phyloP scores from a whole-genome alignment of 164 flowering plant species.

The Umbellularia californica region DNA sequence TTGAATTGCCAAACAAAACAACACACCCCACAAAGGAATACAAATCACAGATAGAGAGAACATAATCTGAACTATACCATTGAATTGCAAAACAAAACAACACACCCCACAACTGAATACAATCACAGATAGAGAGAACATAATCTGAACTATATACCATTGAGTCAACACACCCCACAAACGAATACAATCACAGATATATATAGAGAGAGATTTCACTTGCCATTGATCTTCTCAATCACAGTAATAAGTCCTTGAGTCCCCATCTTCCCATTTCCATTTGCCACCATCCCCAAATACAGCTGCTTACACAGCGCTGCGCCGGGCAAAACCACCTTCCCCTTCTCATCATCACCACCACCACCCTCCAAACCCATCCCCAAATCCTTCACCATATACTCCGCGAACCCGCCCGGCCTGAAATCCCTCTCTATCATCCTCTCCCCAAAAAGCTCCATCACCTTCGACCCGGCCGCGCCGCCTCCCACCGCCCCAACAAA shows the following conservation, averaged over 20 bases:
- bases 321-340: slow-evolving; percentile 45
- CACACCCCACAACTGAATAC: no score
- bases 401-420: slow-evolving; percentile 61
- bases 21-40: no score
- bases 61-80: no score
- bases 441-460: slow-evolving; percentile 66
- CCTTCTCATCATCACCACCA: slow-evolving; percentile 24
- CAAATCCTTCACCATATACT: slow-evolving; percentile 84
- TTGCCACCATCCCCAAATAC: slow-evolving; percentile 61
- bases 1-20: no score
- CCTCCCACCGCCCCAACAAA: slow-evolving; percentile 46
- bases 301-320: slow-evolving; percentile 63
- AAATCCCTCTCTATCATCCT: slow-evolving; percentile 73
- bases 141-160: no score
- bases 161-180: no score
- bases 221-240: slow-evolving; percentile 56
- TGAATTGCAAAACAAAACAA: no score
- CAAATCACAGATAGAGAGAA: no score
- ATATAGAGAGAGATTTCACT: background rate
- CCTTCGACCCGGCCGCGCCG: slow-evolving; percentile 74
- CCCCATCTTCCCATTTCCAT: slow-evolving; percentile 77
- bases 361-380: slow-evolving; percentile 64
- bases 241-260: slow-evolving; percentile 56
- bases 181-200: no score
- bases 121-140: no score